Conservation (phyloP, 2,329 filamentous ascomycete species). For the Clarireedia monteithiana region DNA sequence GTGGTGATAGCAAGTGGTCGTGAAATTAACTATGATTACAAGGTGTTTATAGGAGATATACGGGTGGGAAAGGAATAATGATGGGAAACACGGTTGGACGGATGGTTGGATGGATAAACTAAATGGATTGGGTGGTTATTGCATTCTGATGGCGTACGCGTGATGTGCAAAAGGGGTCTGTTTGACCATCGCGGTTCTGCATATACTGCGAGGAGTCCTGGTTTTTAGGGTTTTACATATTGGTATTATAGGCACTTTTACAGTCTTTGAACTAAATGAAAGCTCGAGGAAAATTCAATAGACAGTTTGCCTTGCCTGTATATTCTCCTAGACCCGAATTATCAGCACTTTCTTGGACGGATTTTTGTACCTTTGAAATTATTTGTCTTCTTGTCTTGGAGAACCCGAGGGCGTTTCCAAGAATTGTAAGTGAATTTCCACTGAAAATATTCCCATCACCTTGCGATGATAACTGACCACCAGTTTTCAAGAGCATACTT, state of each 20-base stretch:
- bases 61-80: background rate
- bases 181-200: background rate
- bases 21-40: conserved; percentile 12
- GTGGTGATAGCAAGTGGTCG: conserved; percentile 30
- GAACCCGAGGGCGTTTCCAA: too few species aligned
- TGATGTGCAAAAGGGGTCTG: background rate
- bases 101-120: background rate
- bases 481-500: too few species aligned
- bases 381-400: too few species aligned
- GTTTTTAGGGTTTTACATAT: background rate
- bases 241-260: background rate
- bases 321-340: too few species aligned
- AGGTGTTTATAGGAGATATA: background rate
- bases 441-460: too few species aligned
- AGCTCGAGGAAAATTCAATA: background rate
- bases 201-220: background rate
- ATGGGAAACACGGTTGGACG: background rate
- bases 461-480: too few species aligned
- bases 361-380: too few species aligned
- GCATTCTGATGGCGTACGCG: background rate
- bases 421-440: too few species aligned
- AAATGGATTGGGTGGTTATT: background rate
- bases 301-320: background rate
- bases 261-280: conserved; percentile 1
- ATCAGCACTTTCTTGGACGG: too few species aligned